Conservation (phyloP, 164 flowering plant genomes). For the Annona cherimola region DNA sequence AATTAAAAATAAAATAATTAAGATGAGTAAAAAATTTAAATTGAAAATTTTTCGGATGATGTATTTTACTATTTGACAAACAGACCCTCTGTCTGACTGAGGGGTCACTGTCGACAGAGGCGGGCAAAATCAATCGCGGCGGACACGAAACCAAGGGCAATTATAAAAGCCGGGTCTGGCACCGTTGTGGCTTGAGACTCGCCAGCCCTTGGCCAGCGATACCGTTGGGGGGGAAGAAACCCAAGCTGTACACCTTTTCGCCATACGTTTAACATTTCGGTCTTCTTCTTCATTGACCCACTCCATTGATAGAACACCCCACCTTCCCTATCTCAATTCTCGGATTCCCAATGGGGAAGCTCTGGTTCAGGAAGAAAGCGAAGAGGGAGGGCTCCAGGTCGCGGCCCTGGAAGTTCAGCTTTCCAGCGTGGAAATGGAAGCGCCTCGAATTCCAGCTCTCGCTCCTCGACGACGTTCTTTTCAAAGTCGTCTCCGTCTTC, state of each 20-base stretch:
- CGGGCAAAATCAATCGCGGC: not conserved
- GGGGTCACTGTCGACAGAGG: not conserved
- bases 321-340: not conserved
- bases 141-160: not conserved
- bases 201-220: not conserved
- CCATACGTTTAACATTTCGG: not conserved
- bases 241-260: not conserved
- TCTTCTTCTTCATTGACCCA: no score
- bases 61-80: no score
- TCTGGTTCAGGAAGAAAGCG: constrained; percentile 15
- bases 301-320: not conserved
- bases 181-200: not conserved
- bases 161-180: not conserved
- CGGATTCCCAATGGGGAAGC: not conserved
- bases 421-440: constrained; percentile 8
- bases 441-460: constrained; percentile 15
- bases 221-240: constrained; percentile 1
- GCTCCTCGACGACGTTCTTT: constrained; percentile 31
- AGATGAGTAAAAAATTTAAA: no score
- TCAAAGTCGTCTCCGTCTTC: constrained; percentile 33
- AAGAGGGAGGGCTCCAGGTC: constrained; percentile 9
- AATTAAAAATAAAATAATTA: no score
- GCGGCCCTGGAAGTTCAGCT: constrained; percentile 1
- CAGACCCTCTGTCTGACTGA: no score
- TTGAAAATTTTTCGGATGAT: no score